Percentiles rank a stretch among this genome's conserved stretches.
Evolutionary conservation across 1,284 basidiomycete species (phyloP).

Genomic region (Acaromyces ingoldii): DNA sequence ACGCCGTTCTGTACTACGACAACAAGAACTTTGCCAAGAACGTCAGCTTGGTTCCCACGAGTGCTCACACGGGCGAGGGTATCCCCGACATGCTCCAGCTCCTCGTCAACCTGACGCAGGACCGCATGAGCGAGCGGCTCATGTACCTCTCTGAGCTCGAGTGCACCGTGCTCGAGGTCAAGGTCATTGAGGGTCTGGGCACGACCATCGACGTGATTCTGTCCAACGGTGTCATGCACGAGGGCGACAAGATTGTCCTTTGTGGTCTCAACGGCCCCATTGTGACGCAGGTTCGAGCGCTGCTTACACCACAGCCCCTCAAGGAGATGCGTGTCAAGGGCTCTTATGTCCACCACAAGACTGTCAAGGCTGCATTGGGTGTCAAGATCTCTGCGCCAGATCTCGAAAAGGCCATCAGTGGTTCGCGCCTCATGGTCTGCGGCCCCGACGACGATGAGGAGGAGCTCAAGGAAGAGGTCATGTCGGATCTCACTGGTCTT

Average conservation of each 20-base stretch:
- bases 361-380: slow-evolving; percentile 94
- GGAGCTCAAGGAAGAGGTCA: slow-evolving; percentile 86
- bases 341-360: slow-evolving; percentile 94
- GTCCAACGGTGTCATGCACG: slow-evolving; percentile 86
- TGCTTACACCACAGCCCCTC: slow-evolving; percentile 93
- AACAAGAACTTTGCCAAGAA: slow-evolving; percentile 94
- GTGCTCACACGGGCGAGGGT: slow-evolving; percentile 95
- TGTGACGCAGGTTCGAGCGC: slow-evolving; percentile 86
- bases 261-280: slow-evolving; percentile 98
- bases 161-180: slow-evolving; percentile 99
- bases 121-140: slow-evolving; percentile 91
- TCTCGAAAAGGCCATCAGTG: slow-evolving; percentile 98
- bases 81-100: slow-evolving; percentile 99
- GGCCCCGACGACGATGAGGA: slow-evolving; percentile 95
- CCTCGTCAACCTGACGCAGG: slow-evolving; percentile 92
- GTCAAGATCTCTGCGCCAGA: slow-evolving; percentile 95
- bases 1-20: slow-evolving; percentile 91
- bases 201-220: slow-evolving; percentile 97
- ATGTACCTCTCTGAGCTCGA: slow-evolving; percentile 99
- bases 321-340: slow-evolving; percentile 97
- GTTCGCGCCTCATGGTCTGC: slow-evolving; percentile 84
- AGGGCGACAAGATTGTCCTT: slow-evolving; percentile 91
- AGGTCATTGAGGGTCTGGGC: slow-evolving; percentile 95
- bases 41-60: slow-evolving; percentile 95
- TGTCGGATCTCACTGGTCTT: slow-evolving; percentile 88